Evolutionary conservation across 345 rosid genomes (phyloP).

Genomic region (Citrus sp.): DNA sequence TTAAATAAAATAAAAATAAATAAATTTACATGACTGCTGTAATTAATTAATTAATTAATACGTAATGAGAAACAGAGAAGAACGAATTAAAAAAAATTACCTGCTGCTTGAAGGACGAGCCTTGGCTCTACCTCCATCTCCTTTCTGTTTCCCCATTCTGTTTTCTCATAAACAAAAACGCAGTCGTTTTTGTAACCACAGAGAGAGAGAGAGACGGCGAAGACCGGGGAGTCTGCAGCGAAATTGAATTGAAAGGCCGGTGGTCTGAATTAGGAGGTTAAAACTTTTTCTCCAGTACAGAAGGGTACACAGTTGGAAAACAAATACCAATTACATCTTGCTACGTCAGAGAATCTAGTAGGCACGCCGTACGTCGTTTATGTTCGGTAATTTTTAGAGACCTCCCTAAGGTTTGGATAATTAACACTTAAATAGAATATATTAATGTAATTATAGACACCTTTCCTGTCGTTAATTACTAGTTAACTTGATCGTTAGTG

Average conservation of each 20-base stretch:
- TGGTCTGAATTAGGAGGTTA: neutral
- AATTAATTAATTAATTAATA: neutral
- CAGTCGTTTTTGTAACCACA: neutral
- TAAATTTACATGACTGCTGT: neutral
- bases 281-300: neutral
- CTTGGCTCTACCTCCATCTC: constrained; percentile 74
- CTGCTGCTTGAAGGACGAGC: constrained; percentile 98
- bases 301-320: neutral
- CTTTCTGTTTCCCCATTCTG: constrained; percentile 77
- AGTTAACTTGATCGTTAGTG: too few relatives aligned
- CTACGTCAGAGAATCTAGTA: too few relatives aligned
- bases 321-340: neutral
- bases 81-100: constrained; percentile 20
- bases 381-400: too few relatives aligned
- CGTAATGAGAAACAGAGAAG: neutral
- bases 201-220: neutral
- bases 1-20: neutral
- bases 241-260: neutral
- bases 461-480: too few relatives aligned
- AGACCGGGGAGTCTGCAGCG: neutral
- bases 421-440: too few relatives aligned
- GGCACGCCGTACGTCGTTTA: too few relatives aligned
- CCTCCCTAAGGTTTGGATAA: too few relatives aligned
- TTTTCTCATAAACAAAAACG: neutral
- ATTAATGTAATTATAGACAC: too few relatives aligned